Evolutionary conservation across 345 rosid genomes (phyloP).

Genomic region (Kandelia obovata): DNA sequence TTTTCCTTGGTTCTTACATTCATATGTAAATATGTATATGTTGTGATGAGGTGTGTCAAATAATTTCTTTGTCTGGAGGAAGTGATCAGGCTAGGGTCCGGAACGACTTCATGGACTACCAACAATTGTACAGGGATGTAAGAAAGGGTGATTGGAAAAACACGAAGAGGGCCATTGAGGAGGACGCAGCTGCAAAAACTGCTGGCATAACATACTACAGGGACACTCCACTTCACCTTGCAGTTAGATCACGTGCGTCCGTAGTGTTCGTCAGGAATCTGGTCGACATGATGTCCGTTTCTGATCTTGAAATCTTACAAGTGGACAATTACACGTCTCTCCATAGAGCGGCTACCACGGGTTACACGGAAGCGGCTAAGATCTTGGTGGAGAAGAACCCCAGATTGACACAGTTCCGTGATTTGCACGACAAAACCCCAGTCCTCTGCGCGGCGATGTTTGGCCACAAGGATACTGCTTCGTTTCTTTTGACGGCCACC

Average conservation of each 20-base stretch:
- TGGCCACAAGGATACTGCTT: not conserved
- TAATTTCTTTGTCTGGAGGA: constrained; percentile 9
- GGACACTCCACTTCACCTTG: not conserved
- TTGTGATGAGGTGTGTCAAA: too few relatives aligned
- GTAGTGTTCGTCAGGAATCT: not conserved
- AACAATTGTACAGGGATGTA: not conserved
- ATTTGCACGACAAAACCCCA: fast-evolving
- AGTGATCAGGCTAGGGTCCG: not conserved
- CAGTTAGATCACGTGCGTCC: not conserved
- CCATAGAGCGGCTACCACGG: not conserved
- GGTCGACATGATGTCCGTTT: not conserved
- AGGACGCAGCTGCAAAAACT: not conserved
- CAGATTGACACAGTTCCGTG: not conserved
- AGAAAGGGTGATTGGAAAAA: not conserved
- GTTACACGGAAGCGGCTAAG: not conserved
- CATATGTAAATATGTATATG: too few relatives aligned
- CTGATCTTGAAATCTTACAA: not conserved
- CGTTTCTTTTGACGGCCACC: not conserved
- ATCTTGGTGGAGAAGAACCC: not conserved
- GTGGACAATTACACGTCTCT: not conserved
- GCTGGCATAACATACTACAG: not conserved
- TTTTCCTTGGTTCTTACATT: too few relatives aligned
- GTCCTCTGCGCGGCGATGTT: not conserved
- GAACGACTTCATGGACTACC: not conserved
- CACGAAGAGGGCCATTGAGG: not conserved